Percentiles rank a stretch among this genome's conserved stretches.
Evolutionary conservation across 148 eudicot genomes (phyloP).

Genomic region (Dianthus caryophyllus): DNA sequence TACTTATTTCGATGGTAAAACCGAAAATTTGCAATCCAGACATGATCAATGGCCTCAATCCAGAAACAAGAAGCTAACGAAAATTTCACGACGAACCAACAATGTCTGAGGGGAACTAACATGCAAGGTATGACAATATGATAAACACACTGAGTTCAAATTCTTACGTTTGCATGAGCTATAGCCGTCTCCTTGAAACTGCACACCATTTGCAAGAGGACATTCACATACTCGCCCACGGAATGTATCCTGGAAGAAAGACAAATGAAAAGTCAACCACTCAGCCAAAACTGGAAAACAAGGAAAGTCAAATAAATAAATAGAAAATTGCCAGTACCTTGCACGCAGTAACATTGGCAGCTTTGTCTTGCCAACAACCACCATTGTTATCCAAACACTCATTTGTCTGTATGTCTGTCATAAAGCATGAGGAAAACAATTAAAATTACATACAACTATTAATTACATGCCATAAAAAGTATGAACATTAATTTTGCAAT

Average conservation of each 20-base stretch:
- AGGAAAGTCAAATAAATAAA: conserved; percentile 1
- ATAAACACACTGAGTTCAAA: conserved; percentile 6
- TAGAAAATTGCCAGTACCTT: conserved; percentile 41
- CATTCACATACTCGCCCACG: conserved; percentile 99
- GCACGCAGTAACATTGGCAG: conserved; percentile 86
- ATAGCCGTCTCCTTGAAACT: conserved; percentile 93
- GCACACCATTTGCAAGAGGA: conserved; percentile 87
- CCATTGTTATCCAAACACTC: conserved; percentile 90
- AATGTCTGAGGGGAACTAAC: background rate
- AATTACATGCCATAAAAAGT: background rate
- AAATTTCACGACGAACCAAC: background rate
- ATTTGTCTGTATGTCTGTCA: conserved; percentile 85
- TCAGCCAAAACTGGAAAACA: conserved; percentile 1
- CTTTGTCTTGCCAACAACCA: conserved; percentile 93
- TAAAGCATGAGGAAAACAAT: conserved; percentile 2
- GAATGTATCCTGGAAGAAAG: conserved; percentile 66
- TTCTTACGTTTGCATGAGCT: conserved; percentile 66
- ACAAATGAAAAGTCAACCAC: conserved; percentile 1
- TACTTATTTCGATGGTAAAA: background rate
- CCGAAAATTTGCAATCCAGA: background rate
- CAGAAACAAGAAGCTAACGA: background rate
- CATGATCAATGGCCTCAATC: background rate
- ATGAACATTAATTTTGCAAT: conserved; percentile 3
- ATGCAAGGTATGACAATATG: conserved; percentile 6
- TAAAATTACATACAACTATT: background rate